Percentiles rank a stretch among this genome's conserved stretches.
Conservation (phyloP, 139 green algal species). For the Micractinium sp. region DNA sequence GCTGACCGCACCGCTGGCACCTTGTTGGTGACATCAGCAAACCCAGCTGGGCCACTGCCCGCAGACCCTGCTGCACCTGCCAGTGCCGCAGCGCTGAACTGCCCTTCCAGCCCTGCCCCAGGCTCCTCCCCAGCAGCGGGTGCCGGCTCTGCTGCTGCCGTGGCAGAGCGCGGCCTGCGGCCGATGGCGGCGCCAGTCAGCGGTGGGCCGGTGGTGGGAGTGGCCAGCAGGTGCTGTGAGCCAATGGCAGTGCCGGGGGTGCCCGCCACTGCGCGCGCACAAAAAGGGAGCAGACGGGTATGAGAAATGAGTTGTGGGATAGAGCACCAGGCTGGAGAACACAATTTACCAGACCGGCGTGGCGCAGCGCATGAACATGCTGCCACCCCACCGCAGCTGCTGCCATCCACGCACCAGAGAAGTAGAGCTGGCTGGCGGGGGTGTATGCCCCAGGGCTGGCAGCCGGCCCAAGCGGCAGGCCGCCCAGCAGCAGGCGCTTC, state of each 20-base stretch:
- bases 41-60: background rate
- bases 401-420: background rate
- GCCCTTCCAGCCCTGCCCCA: background rate
- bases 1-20: background rate
- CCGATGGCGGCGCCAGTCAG: background rate
- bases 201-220: background rate
- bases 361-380: background rate
- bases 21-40: background rate
- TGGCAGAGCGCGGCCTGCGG: background rate
- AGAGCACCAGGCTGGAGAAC: background rate
- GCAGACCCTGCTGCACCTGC: background rate
- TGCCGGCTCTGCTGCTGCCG: background rate
- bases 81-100: background rate
- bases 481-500: conserved; percentile 19
- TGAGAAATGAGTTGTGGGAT: background rate
- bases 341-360: no score
- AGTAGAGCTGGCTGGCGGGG: conserved; percentile 12
- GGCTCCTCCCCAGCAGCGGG: background rate
- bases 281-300: background rate
- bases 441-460: background rate
- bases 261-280: background rate
- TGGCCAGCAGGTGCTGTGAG: conserved; percentile 6
- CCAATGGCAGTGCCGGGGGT: background rate
- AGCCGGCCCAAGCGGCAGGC: background rate
- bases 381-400: background rate